Conservation (phyloP, 371 early-diverging fungal species). For the Syncephalastrum sp. region DNA sequence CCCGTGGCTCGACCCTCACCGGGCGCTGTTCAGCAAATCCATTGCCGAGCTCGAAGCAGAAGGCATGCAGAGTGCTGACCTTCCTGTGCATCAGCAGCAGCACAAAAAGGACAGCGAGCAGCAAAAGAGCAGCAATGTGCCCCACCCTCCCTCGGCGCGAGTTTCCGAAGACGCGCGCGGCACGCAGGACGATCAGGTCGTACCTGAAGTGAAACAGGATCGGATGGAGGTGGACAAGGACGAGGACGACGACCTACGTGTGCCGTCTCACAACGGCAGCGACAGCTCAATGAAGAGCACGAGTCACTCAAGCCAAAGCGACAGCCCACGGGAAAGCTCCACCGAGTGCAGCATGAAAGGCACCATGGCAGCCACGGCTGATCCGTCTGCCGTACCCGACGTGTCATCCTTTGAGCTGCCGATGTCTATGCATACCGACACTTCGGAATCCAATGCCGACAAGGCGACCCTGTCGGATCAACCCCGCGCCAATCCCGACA, state of each 20-base stretch:
- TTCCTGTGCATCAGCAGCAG: constrained; percentile 11
- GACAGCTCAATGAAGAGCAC: no score
- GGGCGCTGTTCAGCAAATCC: constrained; percentile 29
- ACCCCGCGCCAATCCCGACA: constrained; percentile 4
- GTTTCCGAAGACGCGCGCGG: not conserved
- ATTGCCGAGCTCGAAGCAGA: constrained; percentile 21
- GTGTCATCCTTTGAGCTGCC: constrained; percentile 17
- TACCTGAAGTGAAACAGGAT: constrained; percentile 1
- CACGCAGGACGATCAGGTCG: constrained; percentile 7
- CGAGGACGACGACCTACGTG: no score
- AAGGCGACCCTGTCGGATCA: constrained; percentile 3
- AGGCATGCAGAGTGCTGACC: constrained; percentile 10
- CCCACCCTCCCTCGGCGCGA: not conserved
- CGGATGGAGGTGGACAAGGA: constrained; percentile 7
- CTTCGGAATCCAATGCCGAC: constrained; percentile 13
- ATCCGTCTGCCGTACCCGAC: constrained; percentile 10
- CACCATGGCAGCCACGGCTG: constrained; percentile 15
- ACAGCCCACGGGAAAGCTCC: no score
- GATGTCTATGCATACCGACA: constrained; percentile 14
- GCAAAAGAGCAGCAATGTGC: not conserved
- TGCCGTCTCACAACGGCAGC: no score
- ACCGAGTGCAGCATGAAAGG: constrained; percentile 14
- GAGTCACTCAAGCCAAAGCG: no score
- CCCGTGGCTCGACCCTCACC: constrained; percentile 57
- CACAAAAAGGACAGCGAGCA: not conserved